Evolutionary conservation across 768 basidiomycete genomes (phyloP).

Genomic region (Galerina marginata): DNA sequence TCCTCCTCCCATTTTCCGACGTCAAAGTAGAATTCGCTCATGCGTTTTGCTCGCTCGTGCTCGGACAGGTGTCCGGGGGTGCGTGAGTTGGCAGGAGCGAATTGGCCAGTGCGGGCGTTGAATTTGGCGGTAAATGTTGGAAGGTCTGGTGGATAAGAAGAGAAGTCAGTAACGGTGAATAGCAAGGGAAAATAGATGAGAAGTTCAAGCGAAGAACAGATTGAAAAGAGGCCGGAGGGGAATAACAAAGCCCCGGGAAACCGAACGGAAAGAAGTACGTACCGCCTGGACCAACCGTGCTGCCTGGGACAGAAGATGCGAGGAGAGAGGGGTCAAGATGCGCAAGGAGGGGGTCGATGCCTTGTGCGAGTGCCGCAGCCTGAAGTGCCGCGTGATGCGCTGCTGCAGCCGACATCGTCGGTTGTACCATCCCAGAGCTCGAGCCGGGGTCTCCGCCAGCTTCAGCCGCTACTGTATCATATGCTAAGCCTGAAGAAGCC

Average conservation of each 20-base stretch:
- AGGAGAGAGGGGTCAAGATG: constrained; percentile 78
- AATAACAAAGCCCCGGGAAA: not conserved
- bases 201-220: too few relatives aligned
- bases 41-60: constrained; percentile 80
- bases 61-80: constrained; percentile 81
- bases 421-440: constrained; percentile 16
- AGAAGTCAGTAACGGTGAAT: not conserved
- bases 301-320: constrained; percentile 34
- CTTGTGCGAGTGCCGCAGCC: constrained; percentile 74
- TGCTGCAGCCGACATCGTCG: constrained; percentile 27
- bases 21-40: constrained; percentile 91
- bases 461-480: constrained; percentile 19
- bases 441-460: constrained; percentile 23
- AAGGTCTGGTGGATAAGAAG: constrained; percentile 31
- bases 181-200: too few relatives aligned
- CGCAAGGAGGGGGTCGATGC: constrained; percentile 84
- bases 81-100: constrained; percentile 67
- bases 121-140: constrained; percentile 71
- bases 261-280: constrained; percentile 9
- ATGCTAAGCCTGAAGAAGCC: constrained; percentile 12
- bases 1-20: constrained; percentile 80
- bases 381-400: constrained; percentile 58
- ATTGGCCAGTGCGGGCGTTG: constrained; percentile 82
- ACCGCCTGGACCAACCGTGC: constrained; percentile 32
- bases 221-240: too few relatives aligned